Percentiles rank a stretch among this genome's conserved stretches.
These are phyloP conservation scores for Tylopilus intermedius DNA, from an alignment of 768 basidiomycete genomes.

Conservation along the genomic window DNA sequence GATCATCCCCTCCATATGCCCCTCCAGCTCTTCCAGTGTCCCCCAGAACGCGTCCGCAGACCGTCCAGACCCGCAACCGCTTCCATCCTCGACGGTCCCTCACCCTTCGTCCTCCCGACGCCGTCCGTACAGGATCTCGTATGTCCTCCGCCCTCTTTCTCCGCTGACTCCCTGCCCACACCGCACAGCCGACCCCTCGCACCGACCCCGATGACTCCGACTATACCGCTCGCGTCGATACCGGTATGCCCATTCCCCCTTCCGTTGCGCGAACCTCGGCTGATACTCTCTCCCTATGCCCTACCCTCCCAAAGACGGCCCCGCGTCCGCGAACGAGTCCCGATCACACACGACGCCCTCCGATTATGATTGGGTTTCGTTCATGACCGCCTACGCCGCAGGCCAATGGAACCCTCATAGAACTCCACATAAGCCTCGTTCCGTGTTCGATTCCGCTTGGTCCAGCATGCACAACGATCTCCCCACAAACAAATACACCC, in stretches of 20 bases:
- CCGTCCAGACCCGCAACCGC: conserved; percentile 40
- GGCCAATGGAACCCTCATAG: conserved; percentile 79
- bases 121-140: conserved; percentile 19
- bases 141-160: not conserved
- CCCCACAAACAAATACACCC: conserved; percentile 8
- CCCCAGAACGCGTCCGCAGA: conserved; percentile 25
- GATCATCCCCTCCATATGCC: conserved; percentile 29
- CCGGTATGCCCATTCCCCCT: conserved; percentile 18
- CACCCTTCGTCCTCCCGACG: conserved; percentile 39
- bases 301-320: conserved; percentile 14
- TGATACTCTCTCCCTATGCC: conserved; percentile 17
- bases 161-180: not conserved
- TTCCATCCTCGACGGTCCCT: conserved; percentile 39
- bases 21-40: conserved; percentile 31
- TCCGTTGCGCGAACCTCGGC: conserved; percentile 1
- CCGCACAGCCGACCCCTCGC: conserved; percentile 4
- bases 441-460: conserved; percentile 23
- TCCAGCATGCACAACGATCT: conserved; percentile 5
- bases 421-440: conserved; percentile 55
- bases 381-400: conserved; percentile 68
- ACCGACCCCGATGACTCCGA: conserved; percentile 12
- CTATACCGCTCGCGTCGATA: conserved; percentile 1
- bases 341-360: conserved; percentile 20
- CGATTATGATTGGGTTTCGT: conserved; percentile 67
- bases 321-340: conserved; percentile 9